These are phyloP conservation scores for Nemania abortiva DNA, from an alignment of 2,329 filamentous ascomycete species.

Conservation along the genomic window DNA sequence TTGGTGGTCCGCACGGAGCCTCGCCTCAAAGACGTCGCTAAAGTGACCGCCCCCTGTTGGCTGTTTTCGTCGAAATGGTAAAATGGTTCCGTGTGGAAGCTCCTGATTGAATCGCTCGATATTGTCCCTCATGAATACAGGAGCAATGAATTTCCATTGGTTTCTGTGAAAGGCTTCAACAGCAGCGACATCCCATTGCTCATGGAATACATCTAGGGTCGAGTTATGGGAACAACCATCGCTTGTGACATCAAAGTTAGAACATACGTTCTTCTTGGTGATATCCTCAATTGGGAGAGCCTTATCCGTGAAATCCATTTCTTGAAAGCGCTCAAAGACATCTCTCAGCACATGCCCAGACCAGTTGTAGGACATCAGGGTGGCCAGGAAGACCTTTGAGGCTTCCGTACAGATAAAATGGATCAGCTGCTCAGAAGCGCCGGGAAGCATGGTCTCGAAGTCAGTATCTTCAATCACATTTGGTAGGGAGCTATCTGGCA, in stretches of 20 bases:
- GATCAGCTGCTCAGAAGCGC: slow-evolving; percentile 9
- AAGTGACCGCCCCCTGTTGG: slow-evolving; percentile 19
- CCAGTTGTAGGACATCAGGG: neutral
- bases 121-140: slow-evolving; percentile 22
- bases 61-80: slow-evolving; percentile 23
- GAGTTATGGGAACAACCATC: neutral
- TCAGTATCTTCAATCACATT: slow-evolving; percentile 1
- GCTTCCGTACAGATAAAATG: slow-evolving; percentile 10
- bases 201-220: no score
- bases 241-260: no score
- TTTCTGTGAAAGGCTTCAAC: slow-evolving; percentile 11
- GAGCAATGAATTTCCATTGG: slow-evolving; percentile 28
- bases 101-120: slow-evolving; percentile 2
- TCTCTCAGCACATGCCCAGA: neutral
- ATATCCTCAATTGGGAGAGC: slow-evolving; percentile 23
- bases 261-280: neutral
- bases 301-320: slow-evolving; percentile 10
- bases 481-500: slow-evolving; percentile 12
- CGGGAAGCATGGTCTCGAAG: slow-evolving; percentile 20
- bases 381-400: slow-evolving; percentile 12
- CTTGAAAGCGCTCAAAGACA: slow-evolving; percentile 13
- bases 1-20: slow-evolving; percentile 23
- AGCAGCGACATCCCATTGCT: no score
- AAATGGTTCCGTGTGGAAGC: slow-evolving; percentile 12
- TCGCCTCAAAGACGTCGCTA: slow-evolving; percentile 23